A percentile compares a stretch with the other conserved stretches of the same genome.
Evolutionary conservation across 2,329 filamentous ascomycete species (phyloP).

Genomic region (Aspergillus sp.): DNA sequence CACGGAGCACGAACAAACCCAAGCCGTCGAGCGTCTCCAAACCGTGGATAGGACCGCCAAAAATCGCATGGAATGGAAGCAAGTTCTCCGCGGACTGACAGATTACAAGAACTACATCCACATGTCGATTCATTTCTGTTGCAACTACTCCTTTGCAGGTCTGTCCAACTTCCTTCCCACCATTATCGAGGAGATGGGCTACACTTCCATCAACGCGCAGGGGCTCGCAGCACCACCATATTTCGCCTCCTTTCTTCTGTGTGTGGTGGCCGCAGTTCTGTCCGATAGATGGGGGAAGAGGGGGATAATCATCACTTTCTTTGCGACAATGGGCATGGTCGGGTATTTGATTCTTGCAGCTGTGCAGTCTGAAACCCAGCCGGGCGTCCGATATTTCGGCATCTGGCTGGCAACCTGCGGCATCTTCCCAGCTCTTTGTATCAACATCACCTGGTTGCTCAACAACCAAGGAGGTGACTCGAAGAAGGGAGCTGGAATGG

Average conservation of each 20-base stretch:
- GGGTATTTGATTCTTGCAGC: conserved; percentile 37
- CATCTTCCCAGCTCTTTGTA: conserved; percentile 21
- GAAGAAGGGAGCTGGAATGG: conserved; percentile 25
- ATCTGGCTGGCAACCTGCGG: conserved; percentile 36
- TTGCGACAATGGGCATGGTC: conserved; percentile 22
- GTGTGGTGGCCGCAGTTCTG: conserved; percentile 24
- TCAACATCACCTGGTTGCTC: conserved; percentile 27
- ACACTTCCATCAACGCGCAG: conserved; percentile 39
- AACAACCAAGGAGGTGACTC: conserved; percentile 26
- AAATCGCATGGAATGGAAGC: conserved; percentile 27
- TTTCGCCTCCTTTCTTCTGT: conserved; percentile 38
- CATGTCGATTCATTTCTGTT: conserved; percentile 40
- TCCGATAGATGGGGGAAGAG: conserved; percentile 39
- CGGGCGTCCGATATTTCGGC: conserved; percentile 36
- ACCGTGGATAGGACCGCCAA: conserved; percentile 24
- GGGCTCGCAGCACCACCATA: conserved; percentile 45
- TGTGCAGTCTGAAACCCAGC: conserved; percentile 22
- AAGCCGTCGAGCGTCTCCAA: conserved; percentile 51
- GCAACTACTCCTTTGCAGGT: conserved; percentile 37
- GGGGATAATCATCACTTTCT: conserved; percentile 33
- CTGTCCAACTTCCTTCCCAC: conserved; percentile 45
- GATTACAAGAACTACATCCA: conserved; percentile 41
- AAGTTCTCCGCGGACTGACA: conserved; percentile 32
- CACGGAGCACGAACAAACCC: conserved; percentile 44
- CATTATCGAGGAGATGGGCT: conserved; percentile 43